A percentile compares a stretch with the other conserved stretches of the same genome.
Conservation (phyloP, 2,329 filamentous ascomycete species). For the Pseudopyricularia javanii region DNA sequence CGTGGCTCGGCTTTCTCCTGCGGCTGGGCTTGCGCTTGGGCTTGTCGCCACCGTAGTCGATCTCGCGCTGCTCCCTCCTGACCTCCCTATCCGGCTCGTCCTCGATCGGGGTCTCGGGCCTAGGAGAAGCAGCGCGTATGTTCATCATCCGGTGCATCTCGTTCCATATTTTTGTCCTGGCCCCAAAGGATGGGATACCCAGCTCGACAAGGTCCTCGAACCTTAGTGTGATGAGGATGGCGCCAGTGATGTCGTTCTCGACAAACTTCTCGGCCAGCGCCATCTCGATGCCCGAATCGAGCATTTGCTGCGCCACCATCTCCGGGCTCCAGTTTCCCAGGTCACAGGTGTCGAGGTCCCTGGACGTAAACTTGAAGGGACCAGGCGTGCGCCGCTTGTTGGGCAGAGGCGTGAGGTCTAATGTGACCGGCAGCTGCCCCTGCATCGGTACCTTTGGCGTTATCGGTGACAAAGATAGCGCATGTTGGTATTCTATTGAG, state of each 20-base stretch:
- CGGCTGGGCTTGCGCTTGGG: conserved; percentile 27
- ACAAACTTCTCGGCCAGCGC: conserved; percentile 72
- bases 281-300: conserved; percentile 66
- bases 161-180: conserved; percentile 68
- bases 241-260: conserved; percentile 83
- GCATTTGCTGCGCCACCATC: conserved; percentile 80
- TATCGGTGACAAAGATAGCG: conserved; percentile 61
- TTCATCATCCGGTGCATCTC: conserved; percentile 61
- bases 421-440: conserved; percentile 20
- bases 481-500: conserved; percentile 33
- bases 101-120: conserved; percentile 48
- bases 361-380: conserved; percentile 43
- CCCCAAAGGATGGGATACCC: conserved; percentile 69
- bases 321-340: conserved; percentile 59
- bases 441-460: conserved; percentile 45
- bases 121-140: conserved; percentile 35
- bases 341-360: conserved; percentile 43
- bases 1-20: conserved; percentile 27
- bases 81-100: conserved; percentile 41
- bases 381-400: conserved; percentile 29
- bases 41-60: conserved; percentile 13
- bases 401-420: conserved; percentile 24
- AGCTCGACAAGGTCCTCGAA: conserved; percentile 79
- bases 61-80: conserved; percentile 24
- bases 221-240: conserved; percentile 79